Percentiles rank a stretch among this genome's conserved stretches.
Conservation (phyloP, 2,329 filamentous ascomycete species). For the Colletotrichum godetiae region DNA sequence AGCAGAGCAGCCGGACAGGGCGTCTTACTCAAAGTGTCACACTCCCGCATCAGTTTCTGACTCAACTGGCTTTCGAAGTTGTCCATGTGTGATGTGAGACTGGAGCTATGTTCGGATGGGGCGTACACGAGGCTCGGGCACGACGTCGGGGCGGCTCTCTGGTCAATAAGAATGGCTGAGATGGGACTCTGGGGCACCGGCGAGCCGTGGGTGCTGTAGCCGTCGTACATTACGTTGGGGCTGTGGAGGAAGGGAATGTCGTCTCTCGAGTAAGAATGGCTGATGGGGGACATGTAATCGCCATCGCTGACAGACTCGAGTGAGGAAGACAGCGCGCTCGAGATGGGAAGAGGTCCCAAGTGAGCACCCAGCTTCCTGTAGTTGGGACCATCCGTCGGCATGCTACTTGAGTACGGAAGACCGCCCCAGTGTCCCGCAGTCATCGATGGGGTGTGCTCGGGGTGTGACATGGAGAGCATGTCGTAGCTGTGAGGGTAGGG, state of each 20-base stretch:
- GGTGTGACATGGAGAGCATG: slow-evolving; percentile 63
- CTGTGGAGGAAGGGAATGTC: slow-evolving; percentile 63
- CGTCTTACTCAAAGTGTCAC: slow-evolving; percentile 65
- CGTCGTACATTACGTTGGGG: slow-evolving; percentile 67
- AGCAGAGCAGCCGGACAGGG: slow-evolving; percentile 35
- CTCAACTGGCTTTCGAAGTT: slow-evolving; percentile 66
- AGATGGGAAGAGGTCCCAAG: slow-evolving; percentile 54
- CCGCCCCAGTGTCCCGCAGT: slow-evolving; percentile 56
- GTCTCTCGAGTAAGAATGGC: slow-evolving; percentile 65
- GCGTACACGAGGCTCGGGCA: slow-evolving; percentile 71
- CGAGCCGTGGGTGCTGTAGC: slow-evolving; percentile 63
- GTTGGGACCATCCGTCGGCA: slow-evolving; percentile 53
- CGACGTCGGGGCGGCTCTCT: slow-evolving; percentile 66
- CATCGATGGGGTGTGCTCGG: slow-evolving; percentile 54
- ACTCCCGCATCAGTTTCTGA: slow-evolving; percentile 65
- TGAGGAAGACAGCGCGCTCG: slow-evolving; percentile 63
- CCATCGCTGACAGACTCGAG: slow-evolving; percentile 71
- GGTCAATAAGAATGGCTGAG: slow-evolving; percentile 65
- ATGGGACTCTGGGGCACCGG: slow-evolving; percentile 67
- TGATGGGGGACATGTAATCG: slow-evolving; percentile 72
- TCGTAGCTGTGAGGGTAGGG: slow-evolving; percentile 54
- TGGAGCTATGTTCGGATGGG: slow-evolving; percentile 70
- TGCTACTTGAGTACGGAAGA: slow-evolving; percentile 58
- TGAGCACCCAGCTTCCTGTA: slow-evolving; percentile 56
- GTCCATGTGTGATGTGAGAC: slow-evolving; percentile 69